Evolutionary conservation across 2,329 filamentous ascomycete genomes (phyloP).

Genomic region (Bisporella sp.): DNA sequence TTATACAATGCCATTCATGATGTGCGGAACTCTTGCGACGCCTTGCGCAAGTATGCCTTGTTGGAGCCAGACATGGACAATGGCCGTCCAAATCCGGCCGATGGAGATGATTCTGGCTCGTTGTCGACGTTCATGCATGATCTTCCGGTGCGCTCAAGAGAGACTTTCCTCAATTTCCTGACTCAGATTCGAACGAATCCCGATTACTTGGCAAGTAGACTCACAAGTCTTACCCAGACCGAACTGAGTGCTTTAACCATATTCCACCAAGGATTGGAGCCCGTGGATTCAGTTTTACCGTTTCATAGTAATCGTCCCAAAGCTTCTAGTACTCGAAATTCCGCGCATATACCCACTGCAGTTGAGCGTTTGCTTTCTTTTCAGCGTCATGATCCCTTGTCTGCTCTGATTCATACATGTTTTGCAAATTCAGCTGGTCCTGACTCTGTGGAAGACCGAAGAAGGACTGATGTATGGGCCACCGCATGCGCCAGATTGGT

Average conservation of each 20-base stretch:
- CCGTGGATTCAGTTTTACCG: conserved; percentile 75
- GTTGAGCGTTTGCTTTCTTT: conserved; percentile 83
- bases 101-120: conserved; percentile 35
- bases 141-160: conserved; percentile 67
- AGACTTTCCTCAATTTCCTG: conserved; percentile 73
- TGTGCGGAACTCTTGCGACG: conserved; percentile 70
- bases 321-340: conserved; percentile 38
- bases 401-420: conserved; percentile 77
- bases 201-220: conserved; percentile 76
- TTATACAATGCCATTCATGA: conserved; percentile 74
- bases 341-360: conserved; percentile 47
- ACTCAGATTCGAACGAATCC: conserved; percentile 78
- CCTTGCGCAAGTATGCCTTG: conserved; percentile 62
- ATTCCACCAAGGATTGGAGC: conserved; percentile 72
- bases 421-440: conserved; percentile 82
- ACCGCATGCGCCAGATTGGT: conserved; percentile 80
- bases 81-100: conserved; percentile 27
- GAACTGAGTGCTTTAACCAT: conserved; percentile 74
- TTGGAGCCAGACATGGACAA: conserved; percentile 66
- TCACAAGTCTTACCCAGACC: conserved; percentile 65
- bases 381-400: conserved; percentile 80
- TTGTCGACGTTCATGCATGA: conserved; percentile 59
- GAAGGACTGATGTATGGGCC: conserved; percentile 82
- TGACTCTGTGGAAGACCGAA: conserved; percentile 72
- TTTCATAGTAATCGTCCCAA: conserved; percentile 46